Base-by-base conservation (phyloP, 192 early-diverging fungal genomes). In the Coemansia sp. region DNA sequence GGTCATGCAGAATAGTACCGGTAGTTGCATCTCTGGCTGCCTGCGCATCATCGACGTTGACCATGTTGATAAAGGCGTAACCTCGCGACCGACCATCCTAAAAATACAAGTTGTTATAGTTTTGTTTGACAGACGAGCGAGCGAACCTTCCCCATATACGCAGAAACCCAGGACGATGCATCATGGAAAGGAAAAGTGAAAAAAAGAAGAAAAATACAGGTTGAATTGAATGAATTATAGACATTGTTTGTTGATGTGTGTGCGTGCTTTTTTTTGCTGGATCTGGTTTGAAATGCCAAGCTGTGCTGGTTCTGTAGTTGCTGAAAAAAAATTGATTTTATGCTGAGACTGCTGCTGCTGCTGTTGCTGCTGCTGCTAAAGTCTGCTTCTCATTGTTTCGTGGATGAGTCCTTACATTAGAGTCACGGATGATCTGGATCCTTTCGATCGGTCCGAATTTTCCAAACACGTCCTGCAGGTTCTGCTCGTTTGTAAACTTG, bases 21-120 rank as follows among this genome's bases (percentile, higher is more conserved):
- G 68, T 66, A 0, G 70, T 41, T 4, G 71, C 71, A 15, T 71
- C 68, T 17, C 79, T 68, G 15, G 79, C 79, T 34, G 28, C 48
- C 54, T 76, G 74, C 8, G 79, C 79, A 32, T 77, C 75, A 9
- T 45, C 62, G 6, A 73, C 35, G 38, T 71, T 66, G 14, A 57
- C 60, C 79, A 82, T 82, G 43, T 77, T 82, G 57, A 82, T 55
- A 53, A 82, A 82, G 32, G 61, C 79, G 66, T 70, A 82, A 9
- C 79, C 71, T 43, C 79, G 48, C n/a, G 79, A 82, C 20, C 75
- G 79, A 9, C 75, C 75, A 12, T 77, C 72, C 79, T 82, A 76
- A 66, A 61, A 34, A 51, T 48, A 36, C 18, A 33, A 15, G 1
- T 48, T 28, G 22, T 28, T 28, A 28, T 28, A 28, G 22, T 28